Evolutionary conservation across 768 basidiomycete genomes (phyloP).

Genomic region (Naganishia friedmannii): DNA sequence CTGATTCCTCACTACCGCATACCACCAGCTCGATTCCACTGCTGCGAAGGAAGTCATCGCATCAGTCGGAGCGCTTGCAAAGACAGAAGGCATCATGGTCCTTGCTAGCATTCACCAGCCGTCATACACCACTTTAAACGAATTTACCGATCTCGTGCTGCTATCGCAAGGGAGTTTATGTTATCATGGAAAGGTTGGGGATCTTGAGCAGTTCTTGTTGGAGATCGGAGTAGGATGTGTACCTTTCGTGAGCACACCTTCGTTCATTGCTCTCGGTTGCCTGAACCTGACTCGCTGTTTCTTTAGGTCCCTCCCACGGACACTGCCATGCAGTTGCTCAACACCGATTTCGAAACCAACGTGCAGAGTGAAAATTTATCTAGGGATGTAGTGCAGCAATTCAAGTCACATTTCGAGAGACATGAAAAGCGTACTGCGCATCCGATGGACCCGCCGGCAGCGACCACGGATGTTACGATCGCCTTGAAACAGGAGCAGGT

Average conservation of each 20-base stretch:
- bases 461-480: background rate
- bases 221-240: constrained; percentile 10
- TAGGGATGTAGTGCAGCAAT: background rate
- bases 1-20: constrained; percentile 18
- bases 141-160: constrained; percentile 61
- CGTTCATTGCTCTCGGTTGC: background rate
- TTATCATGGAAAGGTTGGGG: constrained; percentile 51
- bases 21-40: constrained; percentile 75
- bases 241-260: constrained; percentile 9
- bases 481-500: background rate
- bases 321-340: constrained; percentile 32
- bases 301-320: constrained; percentile 27
- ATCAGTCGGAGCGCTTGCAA: constrained; percentile 61
- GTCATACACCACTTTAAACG: constrained; percentile 62
- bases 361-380: background rate
- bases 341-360: constrained; percentile 27
- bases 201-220: constrained; percentile 28
- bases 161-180: constrained; percentile 58
- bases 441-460: background rate
- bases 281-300: background rate
- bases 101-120: constrained; percentile 87
- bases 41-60: constrained; percentile 73
- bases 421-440: background rate
- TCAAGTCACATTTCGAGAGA: background rate
- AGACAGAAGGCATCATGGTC: constrained; percentile 60